Base-by-base conservation (phyloP, 768 basidiomycete genomes). In the Tylopilus intermedius region DNA sequence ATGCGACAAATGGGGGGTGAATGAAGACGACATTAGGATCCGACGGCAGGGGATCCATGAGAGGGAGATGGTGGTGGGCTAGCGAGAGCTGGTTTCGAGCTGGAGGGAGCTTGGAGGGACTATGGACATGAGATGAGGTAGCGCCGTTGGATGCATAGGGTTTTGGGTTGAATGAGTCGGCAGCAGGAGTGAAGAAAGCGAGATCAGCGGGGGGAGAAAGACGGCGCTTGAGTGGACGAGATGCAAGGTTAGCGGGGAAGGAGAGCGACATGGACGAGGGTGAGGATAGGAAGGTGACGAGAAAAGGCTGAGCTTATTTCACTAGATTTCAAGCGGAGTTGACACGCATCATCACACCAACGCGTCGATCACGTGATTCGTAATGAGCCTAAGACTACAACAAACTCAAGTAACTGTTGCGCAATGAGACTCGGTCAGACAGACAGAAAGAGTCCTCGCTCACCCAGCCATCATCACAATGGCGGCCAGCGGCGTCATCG, bases 21-120 rank as follows among this genome's bases (percentile, higher is more conserved):
- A 91, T 79, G 68, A 91, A 88, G 53, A 86, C 60, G 42, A 81
- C 78, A 49, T 73, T 76, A 21, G 81, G 79, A 60, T 91, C 89
- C n/a, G 76, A 74, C 5, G 76, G 77, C 11, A 77, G 76, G 1
- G 88, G 88, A 61, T 90, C 88, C 78, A 82, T 80, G 55, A 78
- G 74, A 22, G 76, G 75, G 14, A 80, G 68, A 32, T 79, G 76
- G 32, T 79, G 76, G 4, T 79, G 63, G 4, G 73, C 68, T 50
- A 79, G 71, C 6, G 74, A 43, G 45, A 55, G 41, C 43, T 65
- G 67, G 45, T 50, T 63, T 51, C 73, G 69, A n/a, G 70, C 48
- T 21, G 64, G 59, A 37, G 64, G 55, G 7, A 56, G 65, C 60
- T 57, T 69, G 50, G 66, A 58, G 47, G 63, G 47, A 47, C 58